Conservation (phyloP, 2,329 filamentous ascomycete species). For the Diaporthe australafricana region DNA sequence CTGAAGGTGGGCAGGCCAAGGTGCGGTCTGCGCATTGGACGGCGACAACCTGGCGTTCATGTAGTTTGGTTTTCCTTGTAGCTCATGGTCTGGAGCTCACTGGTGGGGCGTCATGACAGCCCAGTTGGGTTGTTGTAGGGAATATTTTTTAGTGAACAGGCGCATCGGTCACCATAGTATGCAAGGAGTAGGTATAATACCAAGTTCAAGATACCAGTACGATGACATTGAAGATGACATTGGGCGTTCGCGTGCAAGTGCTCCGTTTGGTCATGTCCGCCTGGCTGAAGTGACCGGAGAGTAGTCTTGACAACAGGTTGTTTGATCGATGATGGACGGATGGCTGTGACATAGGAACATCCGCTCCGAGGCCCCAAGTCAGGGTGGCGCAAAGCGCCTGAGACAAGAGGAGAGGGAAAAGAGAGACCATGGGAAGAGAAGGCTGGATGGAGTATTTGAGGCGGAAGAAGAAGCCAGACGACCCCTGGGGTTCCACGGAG, state of each 20-base stretch:
- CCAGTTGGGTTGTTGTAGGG: slow-evolving; percentile 11
- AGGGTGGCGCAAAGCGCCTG: neutral
- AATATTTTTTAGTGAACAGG: slow-evolving; percentile 23
- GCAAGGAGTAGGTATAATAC: slow-evolving; percentile 32
- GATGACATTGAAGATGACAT: neutral
- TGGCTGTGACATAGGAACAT: neutral
- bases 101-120: slow-evolving; percentile 14
- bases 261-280: neutral
- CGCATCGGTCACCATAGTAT: slow-evolving; percentile 1
- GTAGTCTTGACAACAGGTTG: neutral
- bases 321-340: neutral
- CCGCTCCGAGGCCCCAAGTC: neutral
- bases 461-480: slow-evolving; percentile 13
- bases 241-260: neutral
- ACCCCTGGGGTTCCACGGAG: slow-evolving; percentile 20
- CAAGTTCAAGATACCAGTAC: slow-evolving; percentile 23
- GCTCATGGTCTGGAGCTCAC: neutral
- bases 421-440: neutral
- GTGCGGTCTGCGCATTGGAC: neutral
- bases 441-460: slow-evolving; percentile 25
- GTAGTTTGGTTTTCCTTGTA: slow-evolving; percentile 5
- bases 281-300: neutral
- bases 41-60: neutral
- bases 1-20: slow-evolving; percentile 7
- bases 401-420: neutral